A percentile compares a stretch with the other conserved stretches of the same genome.
Evolutionary conservation across 1,284 basidiomycete species (phyloP).

Genomic region (Heterobasidion occidentale): DNA sequence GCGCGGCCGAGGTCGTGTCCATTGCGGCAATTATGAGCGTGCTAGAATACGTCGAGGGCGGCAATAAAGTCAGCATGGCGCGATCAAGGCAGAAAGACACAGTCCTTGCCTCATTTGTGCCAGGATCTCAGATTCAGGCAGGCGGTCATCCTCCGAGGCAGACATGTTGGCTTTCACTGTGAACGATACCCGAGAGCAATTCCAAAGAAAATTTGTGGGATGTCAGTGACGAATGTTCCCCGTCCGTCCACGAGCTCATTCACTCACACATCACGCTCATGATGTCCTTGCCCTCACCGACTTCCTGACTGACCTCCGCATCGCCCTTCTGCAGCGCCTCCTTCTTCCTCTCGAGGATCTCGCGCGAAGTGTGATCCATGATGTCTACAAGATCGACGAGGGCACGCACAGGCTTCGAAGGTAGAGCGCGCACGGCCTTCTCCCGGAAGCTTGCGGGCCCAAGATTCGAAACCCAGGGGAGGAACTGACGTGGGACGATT

Average conservation of each 20-base stretch:
- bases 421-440: slow-evolving; percentile 5
- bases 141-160: slow-evolving; percentile 4
- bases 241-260: background rate
- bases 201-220: background rate
- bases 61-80: background rate
- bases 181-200: background rate
- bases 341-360: slow-evolving; percentile 29
- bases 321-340: slow-evolving; percentile 24
- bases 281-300: slow-evolving; percentile 1
- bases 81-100: background rate
- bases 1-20: slow-evolving; percentile 15
- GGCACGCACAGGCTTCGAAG: too few relatives aligned
- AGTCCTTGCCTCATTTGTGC: slow-evolving; percentile 9
- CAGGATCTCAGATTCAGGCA: slow-evolving; percentile 8
- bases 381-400: slow-evolving; percentile 30
- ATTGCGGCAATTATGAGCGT: slow-evolving; percentile 14
- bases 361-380: slow-evolving; percentile 36
- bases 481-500: background rate
- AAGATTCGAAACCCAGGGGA: background rate
- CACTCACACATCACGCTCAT: slow-evolving; percentile 2
- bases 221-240: background rate
- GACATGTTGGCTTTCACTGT: slow-evolving; percentile 5
- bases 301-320: slow-evolving; percentile 8
- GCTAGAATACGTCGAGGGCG: background rate
- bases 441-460: background rate